These are phyloP conservation scores for Naganishia sp. DNA, from an alignment of 1,284 basidiomycete genomes.

Conservation along the genomic window DNA sequence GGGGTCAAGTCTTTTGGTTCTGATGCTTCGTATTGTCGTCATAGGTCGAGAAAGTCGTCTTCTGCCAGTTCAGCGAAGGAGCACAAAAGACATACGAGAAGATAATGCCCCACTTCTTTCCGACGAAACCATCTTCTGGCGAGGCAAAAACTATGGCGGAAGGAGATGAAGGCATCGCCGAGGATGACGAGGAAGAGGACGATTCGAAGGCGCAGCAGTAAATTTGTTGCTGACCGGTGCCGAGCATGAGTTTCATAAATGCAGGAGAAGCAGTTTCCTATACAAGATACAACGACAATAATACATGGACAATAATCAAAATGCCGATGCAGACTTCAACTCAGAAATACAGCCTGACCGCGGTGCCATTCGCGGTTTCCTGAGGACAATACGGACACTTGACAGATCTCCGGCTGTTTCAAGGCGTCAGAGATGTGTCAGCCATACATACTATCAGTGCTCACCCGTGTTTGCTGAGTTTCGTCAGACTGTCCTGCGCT, in stretches of 20 bases:
- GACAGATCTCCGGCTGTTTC: constrained; percentile 43
- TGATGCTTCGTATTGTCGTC: background rate
- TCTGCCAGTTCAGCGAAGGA: constrained; percentile 47
- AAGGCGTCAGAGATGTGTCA: constrained; percentile 14
- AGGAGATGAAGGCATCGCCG: constrained; percentile 17
- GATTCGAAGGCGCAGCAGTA: background rate
- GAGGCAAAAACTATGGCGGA: constrained; percentile 1
- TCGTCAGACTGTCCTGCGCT: constrained; percentile 80
- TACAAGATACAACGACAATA: constrained; percentile 8
- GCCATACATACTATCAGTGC: constrained; percentile 46
- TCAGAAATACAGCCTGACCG: constrained; percentile 51
- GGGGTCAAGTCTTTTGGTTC: background rate
- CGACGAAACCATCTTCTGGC: constrained; percentile 27
- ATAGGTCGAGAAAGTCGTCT: constrained; percentile 49
- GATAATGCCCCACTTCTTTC: constrained; percentile 43
- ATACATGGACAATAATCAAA: background rate
- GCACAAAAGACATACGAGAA: constrained; percentile 46
- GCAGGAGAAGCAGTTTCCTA: background rate
- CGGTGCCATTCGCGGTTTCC: constrained; percentile 46
- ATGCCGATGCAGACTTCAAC: background rate
- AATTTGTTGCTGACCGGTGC: background rate
- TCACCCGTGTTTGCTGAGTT: constrained; percentile 83
- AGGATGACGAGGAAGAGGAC: constrained; percentile 3
- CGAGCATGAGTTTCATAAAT: background rate
- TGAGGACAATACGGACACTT: constrained; percentile 55